A percentile compares a stretch with the other conserved stretches of the same genome.
phyloP scores from a whole-genome alignment of 495 filamentous ascomycete genomes.

The Penicillium tannophilum region DNA sequence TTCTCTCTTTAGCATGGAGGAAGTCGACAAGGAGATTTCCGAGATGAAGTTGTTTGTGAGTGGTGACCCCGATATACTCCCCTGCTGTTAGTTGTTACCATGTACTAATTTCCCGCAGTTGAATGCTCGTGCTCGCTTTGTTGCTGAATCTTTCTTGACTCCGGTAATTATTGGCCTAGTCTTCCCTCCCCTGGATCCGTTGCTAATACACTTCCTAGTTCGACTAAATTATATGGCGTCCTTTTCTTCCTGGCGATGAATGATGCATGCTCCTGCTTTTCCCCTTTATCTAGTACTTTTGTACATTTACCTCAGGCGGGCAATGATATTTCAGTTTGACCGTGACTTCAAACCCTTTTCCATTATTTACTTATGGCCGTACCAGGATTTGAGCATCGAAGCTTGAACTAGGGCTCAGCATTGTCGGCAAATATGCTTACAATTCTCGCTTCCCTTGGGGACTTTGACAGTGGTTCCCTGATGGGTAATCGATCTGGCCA shows the following conservation, averaged over 20 bases:
- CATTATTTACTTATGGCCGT: not conserved
- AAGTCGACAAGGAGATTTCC: constrained; percentile 98
- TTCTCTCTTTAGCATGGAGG: constrained; percentile 67
- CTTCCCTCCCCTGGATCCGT: not conserved
- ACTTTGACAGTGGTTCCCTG: too few relatives aligned
- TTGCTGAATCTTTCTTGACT: constrained; percentile 96
- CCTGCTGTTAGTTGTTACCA: too few relatives aligned
- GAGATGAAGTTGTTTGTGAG: constrained; percentile 99
- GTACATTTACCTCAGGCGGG: constrained; percentile 6
- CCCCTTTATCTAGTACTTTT: constrained; percentile 6
- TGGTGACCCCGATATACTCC: constrained; percentile 13
- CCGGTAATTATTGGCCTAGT: constrained; percentile 61
- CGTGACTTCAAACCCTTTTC: not conserved
- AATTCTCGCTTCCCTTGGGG: too few relatives aligned
- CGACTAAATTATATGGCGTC: constrained; percentile 36
- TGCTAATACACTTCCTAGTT: constrained; percentile 32
- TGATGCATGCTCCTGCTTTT: constrained; percentile 3
- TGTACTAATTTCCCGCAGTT: constrained; percentile 57
- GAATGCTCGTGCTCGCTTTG: constrained; percentile 96
- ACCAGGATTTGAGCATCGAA: too few relatives aligned
- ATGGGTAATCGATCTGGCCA: too few relatives aligned
- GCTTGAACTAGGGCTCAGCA: too few relatives aligned
- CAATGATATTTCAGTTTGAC: constrained; percentile 1
- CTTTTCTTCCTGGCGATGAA: constrained; percentile 12
- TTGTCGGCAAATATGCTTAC: too few relatives aligned